Conservation (phyloP, 1,139 yeast genomes). For the Eremothecium sinecaudum region DNA sequence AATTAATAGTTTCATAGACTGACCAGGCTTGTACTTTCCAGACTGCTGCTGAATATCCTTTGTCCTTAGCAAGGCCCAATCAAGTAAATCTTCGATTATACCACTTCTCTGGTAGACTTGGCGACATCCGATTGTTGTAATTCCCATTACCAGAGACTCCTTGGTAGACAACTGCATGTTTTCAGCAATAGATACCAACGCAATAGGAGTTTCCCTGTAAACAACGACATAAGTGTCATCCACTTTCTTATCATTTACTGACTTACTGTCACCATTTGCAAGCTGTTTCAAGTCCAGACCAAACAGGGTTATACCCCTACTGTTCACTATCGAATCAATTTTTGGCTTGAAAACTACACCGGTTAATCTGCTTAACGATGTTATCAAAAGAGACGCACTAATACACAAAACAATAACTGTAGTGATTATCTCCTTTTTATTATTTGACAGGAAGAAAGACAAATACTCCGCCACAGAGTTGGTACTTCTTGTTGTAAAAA, state of each 20-base stretch:
- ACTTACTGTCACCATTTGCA: conserved; percentile 31
- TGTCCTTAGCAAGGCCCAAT: conserved; percentile 49
- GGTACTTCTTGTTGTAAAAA: conserved; percentile 15
- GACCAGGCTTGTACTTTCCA: conserved; percentile 18
- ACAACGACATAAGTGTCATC: conserved; percentile 45
- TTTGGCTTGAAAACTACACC: conserved; percentile 35
- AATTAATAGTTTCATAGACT: conserved; percentile 34
- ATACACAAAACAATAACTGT: conserved; percentile 20
- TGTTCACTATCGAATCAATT: conserved; percentile 40
- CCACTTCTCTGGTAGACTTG: conserved; percentile 57
- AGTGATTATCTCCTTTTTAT: conserved; percentile 18
- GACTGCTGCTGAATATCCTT: conserved; percentile 31
- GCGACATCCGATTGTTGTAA: conserved; percentile 53
- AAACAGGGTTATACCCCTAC: conserved; percentile 40
- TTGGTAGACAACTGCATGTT: conserved; percentile 26
- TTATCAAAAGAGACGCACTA: conserved; percentile 24
- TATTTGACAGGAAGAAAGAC: conserved; percentile 20
- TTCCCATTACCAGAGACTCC: conserved; percentile 39
- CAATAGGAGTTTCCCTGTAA: conserved; percentile 62
- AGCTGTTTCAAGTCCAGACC: conserved; percentile 46
- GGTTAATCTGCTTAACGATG: conserved; percentile 30
- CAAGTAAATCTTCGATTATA: conserved; percentile 50
- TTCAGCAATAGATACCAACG: conserved; percentile 40
- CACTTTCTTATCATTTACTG: conserved; percentile 29
- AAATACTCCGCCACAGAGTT: conserved; percentile 18